A percentile compares a stretch with the other conserved stretches of the same genome.
phyloP scores from a whole-genome alignment of 495 filamentous ascomycete species.

The Trichoderma asperelloides region DNA sequence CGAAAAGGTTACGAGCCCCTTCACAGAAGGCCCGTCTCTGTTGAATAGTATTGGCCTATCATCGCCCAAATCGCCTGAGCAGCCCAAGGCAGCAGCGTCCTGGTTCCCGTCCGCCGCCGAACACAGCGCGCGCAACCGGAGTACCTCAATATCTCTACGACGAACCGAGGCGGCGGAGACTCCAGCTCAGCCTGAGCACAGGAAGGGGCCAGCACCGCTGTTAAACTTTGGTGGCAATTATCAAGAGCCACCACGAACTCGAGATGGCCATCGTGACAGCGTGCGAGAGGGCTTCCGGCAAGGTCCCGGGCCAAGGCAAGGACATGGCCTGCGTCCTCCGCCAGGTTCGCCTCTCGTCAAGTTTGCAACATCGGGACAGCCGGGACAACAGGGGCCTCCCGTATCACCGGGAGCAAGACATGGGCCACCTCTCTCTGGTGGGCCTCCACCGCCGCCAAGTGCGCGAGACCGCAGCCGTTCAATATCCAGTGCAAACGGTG shows the following conservation, averaged over 20 bases:
- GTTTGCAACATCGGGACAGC: conserved; percentile 28
- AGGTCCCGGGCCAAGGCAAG: conserved; percentile 35
- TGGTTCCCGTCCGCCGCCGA: conserved; percentile 10
- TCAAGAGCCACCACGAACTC: neutral
- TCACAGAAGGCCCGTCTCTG: conserved; percentile 42
- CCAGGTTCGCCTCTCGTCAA: conserved; percentile 48
- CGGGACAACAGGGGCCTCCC: neutral
- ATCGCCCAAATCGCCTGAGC: neutral
- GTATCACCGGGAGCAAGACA: conserved; percentile 1
- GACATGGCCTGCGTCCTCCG: conserved; percentile 48
- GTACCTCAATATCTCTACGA: neutral
- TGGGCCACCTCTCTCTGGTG: neutral
- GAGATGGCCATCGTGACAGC: neutral
- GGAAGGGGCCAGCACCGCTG: neutral
- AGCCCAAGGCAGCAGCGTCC: neutral
- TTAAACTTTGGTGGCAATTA: neutral
- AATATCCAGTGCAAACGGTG: neutral
- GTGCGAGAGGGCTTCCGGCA: neutral
- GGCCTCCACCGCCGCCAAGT: neutral
- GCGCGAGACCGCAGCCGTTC: conserved; percentile 15
- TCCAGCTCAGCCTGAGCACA: neutral
- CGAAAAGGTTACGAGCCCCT: conserved; percentile 25
- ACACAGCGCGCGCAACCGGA: conserved; percentile 3
- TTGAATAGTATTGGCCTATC: conserved; percentile 25
- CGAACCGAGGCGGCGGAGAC: neutral